phyloP scores from a whole-genome alignment of 306 rosid species.

The Citrullus amarus region DNA sequence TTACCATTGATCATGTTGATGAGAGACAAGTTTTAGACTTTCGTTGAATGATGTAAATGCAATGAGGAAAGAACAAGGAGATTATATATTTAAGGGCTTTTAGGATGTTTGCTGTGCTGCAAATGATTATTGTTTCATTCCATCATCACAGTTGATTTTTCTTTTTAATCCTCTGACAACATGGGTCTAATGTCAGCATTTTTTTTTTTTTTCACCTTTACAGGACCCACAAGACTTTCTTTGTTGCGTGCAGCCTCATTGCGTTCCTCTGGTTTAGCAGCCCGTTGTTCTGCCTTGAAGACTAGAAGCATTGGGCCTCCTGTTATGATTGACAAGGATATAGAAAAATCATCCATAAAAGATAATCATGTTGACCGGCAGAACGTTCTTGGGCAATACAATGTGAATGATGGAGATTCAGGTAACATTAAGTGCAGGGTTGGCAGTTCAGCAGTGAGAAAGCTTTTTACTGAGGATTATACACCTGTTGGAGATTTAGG shows the following conservation, averaged over 20 bases:
- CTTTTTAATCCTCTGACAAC: not conserved
- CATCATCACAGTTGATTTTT: too few species aligned
- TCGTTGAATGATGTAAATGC: not conserved
- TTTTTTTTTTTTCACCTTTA: not conserved
- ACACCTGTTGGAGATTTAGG: constrained; percentile 16
- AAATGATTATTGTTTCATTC: not conserved
- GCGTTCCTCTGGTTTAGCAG: constrained; percentile 52
- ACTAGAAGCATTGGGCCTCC: constrained; percentile 14
- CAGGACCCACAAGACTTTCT: constrained; percentile 51
- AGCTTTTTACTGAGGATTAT: constrained; percentile 52
- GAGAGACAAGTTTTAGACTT: not conserved
- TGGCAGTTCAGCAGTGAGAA: constrained; percentile 55
- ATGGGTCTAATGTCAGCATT: not conserved
- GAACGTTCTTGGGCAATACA: constrained; percentile 7
- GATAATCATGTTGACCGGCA: constrained; percentile 18
- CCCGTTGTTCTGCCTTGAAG: constrained; percentile 19
- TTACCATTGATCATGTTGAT: not conserved
- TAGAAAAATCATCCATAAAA: constrained; percentile 13
- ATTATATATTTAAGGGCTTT: not conserved
- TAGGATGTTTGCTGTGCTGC: not conserved
- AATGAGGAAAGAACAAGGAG: not conserved
- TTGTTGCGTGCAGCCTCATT: constrained; percentile 33
- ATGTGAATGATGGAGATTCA: constrained; percentile 16
- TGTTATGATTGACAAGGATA: constrained; percentile 15
- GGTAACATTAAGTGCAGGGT: constrained; percentile 16